Percentiles rank a stretch among this genome's conserved stretches.
phyloP scores from a whole-genome alignment of 257 asterid species.

The Catharanthus roseus region DNA sequence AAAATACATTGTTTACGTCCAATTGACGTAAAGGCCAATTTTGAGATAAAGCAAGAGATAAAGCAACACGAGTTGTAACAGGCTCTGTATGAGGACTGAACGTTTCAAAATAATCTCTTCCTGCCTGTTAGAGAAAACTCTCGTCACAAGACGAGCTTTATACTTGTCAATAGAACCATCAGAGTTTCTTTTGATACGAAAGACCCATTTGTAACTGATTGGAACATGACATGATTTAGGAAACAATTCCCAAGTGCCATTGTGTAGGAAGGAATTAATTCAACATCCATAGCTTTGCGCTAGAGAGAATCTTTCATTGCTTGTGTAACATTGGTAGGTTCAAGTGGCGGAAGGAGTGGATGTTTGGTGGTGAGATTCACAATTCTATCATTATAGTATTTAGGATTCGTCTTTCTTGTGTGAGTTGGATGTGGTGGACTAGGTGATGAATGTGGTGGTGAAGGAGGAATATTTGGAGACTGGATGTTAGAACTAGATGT shows the following conservation, averaged over 20 bases:
- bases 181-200: neutral
- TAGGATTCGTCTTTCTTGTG: neutral
- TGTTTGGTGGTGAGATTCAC: neutral
- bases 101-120: neutral
- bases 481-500: neutral
- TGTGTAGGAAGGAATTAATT: neutral
- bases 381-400: no score
- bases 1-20: no score
- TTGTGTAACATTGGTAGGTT: neutral
- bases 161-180: neutral
- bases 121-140: neutral
- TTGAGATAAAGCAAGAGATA: no score
- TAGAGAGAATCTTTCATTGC: neutral
- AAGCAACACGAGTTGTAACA: no score
- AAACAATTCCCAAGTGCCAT: conserved; percentile 1
- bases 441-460: neutral
- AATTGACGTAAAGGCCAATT: no score
- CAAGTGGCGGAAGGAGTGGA: neutral
- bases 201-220: neutral
- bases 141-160: no score
- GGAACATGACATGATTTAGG: neutral
- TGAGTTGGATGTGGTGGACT: neutral
- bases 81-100: no score
- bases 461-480: neutral
- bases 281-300: conserved; percentile 1